These are phyloP conservation scores for Elongisporangium senticosum DNA, from an alignment of 352 stramenopile genomes.

Conservation along the genomic window DNA sequence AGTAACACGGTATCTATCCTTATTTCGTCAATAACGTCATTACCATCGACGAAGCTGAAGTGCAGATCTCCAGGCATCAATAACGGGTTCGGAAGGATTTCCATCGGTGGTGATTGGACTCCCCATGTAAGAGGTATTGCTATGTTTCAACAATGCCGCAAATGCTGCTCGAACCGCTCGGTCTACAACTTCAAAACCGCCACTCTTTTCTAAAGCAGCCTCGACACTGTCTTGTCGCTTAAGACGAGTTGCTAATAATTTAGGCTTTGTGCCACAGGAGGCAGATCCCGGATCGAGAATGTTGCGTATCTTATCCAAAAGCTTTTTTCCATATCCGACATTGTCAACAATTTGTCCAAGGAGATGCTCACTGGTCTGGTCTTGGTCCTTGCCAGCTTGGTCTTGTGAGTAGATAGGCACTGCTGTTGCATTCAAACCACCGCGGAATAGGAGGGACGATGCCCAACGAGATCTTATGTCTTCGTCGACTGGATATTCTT, in stretches of 20 bases:
- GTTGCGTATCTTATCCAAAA: slow-evolving; percentile 75
- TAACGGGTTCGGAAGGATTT: slow-evolving; percentile 48
- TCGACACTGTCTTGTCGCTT: slow-evolving; percentile 84
- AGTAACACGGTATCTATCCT: neutral
- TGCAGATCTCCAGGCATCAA: slow-evolving; percentile 71
- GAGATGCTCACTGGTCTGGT: slow-evolving; percentile 41
- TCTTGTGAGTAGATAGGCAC: slow-evolving; percentile 2
- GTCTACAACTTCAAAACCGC: slow-evolving; percentile 74
- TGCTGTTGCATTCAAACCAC: slow-evolving; percentile 33
- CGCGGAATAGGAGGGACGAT: slow-evolving; percentile 46
- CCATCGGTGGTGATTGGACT: slow-evolving; percentile 58
- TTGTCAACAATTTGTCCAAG: slow-evolving; percentile 76
- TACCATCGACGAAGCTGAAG: slow-evolving; percentile 82
- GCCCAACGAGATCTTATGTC: slow-evolving; percentile 39
- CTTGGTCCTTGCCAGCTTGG: neutral
- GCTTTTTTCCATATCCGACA: slow-evolving; percentile 62
- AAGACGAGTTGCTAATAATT: slow-evolving; percentile 53
- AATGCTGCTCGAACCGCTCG: slow-evolving; percentile 75
- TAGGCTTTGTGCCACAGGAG: slow-evolving; percentile 38
- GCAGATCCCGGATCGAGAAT: slow-evolving; percentile 48
- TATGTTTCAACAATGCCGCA: slow-evolving; percentile 79
- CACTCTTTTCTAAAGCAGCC: slow-evolving; percentile 78
- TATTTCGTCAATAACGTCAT: neutral
- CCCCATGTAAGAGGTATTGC: slow-evolving; percentile 63
- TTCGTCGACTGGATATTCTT: slow-evolving; percentile 7